phyloP scores from a whole-genome alignment of 2,329 filamentous ascomycete genomes.

The Chaetomium sp. region DNA sequence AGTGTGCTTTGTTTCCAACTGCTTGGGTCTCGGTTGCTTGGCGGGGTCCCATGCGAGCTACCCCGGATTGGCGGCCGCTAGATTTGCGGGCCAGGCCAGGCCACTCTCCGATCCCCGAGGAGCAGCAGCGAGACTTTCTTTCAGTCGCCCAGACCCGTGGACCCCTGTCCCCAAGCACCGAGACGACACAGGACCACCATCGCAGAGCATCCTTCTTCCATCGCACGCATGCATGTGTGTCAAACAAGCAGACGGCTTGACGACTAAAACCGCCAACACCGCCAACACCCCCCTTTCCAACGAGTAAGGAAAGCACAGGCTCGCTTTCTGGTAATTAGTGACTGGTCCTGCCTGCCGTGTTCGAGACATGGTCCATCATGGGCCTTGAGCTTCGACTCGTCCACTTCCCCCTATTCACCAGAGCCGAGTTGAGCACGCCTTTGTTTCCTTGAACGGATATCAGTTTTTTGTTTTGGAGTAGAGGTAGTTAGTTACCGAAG shows the following conservation, averaged over 20 bases:
- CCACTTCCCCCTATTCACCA: conserved; percentile 21
- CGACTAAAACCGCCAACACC: no score
- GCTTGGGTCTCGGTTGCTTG: conserved; percentile 21
- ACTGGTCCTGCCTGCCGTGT: neutral
- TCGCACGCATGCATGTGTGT: neutral
- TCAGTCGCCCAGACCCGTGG: conserved; percentile 4
- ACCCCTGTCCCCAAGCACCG: conserved; percentile 4
- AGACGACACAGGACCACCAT: neutral
- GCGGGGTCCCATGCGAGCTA: conserved; percentile 22
- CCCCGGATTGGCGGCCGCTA: conserved; percentile 26
- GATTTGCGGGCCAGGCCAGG: neutral
- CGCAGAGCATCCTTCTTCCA: no score
- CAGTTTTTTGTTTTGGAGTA: neutral
- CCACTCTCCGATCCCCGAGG: conserved; percentile 6
- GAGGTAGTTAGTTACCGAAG: conserved; percentile 6
- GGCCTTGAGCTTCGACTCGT: conserved; percentile 27
- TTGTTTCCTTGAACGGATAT: neutral
- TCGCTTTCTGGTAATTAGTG: neutral
- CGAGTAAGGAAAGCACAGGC: neutral
- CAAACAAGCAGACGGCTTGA: neutral
- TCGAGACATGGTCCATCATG: conserved; percentile 30
- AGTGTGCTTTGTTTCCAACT: neutral
- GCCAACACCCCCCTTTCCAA: neutral
- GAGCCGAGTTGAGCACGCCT: conserved; percentile 8
- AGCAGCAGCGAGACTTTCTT: conserved; percentile 3